Conservation (phyloP, 2,329 filamentous ascomycete species). For the Penicillium sp. region DNA sequence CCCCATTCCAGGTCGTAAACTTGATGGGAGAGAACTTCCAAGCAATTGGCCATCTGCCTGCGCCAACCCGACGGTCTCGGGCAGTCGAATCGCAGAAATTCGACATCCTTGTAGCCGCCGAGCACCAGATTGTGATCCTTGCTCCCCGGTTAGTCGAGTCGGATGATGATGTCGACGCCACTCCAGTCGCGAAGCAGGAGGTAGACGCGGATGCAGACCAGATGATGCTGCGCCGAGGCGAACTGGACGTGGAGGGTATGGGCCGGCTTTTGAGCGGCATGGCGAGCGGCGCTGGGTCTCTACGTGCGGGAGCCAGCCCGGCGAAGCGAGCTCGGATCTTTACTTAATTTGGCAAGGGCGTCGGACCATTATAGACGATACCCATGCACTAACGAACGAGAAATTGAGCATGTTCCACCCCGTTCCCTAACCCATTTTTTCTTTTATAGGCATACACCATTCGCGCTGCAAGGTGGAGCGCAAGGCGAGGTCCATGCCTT, state of each 20-base stretch:
- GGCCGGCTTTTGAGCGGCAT: conserved; percentile 49
- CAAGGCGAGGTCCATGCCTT: conserved; percentile 55
- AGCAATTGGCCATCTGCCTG: conserved; percentile 40
- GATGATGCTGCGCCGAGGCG: conserved; percentile 43
- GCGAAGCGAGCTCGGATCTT: conserved; percentile 41
- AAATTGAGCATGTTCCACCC: conserved; percentile 9
- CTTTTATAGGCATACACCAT: conserved; percentile 20
- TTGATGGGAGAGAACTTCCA: conserved; percentile 45
- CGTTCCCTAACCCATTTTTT: neutral
- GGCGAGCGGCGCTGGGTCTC: conserved; percentile 32
- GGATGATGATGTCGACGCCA: conserved; percentile 15
- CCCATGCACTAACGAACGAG: conserved; percentile 22
- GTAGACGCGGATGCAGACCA: conserved; percentile 39
- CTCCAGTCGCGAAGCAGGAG: conserved; percentile 18
- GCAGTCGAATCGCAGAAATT: conserved; percentile 27
- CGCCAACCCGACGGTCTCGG: conserved; percentile 26
- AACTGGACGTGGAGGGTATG: conserved; percentile 52
- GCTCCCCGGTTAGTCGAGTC: conserved; percentile 33
- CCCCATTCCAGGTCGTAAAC: conserved; percentile 40
- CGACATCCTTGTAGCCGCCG: conserved; percentile 44
- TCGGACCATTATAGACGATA: conserved; percentile 28
- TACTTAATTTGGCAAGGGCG: conserved; percentile 25
- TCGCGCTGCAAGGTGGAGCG: conserved; percentile 56
- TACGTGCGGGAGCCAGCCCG: conserved; percentile 37
- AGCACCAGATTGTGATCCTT: conserved; percentile 44